Evolutionary conservation across 164 flowering plant genomes (phyloP), one percentile per base, ranked within the genome.

Genomic region (Echeveria elegans): DNA sequence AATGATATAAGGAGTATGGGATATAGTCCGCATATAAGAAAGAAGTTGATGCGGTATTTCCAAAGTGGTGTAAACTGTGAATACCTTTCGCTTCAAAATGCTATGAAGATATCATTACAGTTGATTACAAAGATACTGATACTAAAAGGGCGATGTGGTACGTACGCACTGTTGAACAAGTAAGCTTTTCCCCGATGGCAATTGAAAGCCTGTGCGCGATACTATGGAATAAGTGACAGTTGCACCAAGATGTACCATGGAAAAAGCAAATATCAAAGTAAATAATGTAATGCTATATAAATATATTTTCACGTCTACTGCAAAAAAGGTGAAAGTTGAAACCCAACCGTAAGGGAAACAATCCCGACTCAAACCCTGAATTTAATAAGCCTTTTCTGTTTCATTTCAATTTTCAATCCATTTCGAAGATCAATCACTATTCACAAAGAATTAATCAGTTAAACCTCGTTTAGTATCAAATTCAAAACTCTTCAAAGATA

Each of bases 101-200:
- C 8, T 48, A 48, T 16, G 8, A 6, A 19, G 21, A 12, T 52
- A 52, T 52, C 58, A 23, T 9, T 21, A 1, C 58, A 8, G 29
- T 21, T 6, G 12, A 52, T 9, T 52, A 23, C 10, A 52, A 1
- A 9, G 61, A 14, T 29, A 70, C 48, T 18, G 26, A 24, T 11
- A 36, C 41, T 14, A 18, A 29, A 26, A 43, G 5, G 16, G 47
- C 15, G 47, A 43, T 43, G 11, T 14, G 16, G 1, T 66, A 80
- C 91, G 83, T 71, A 89, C 92, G 72, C 88, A 48, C 76, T 82
- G 65, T 79, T 82, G 77, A 89, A 86, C 36, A 89, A 85, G 79
- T 86, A 89, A 11, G 96, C 96, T 68, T 83, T 89, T 67, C 96
- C 96, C 48, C 82, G 70, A 41, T 81, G 88, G 69, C 88, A 80